Conservation (phyloP, 352 stramenopile species). For the Aphanomyces cochlioides region DNA sequence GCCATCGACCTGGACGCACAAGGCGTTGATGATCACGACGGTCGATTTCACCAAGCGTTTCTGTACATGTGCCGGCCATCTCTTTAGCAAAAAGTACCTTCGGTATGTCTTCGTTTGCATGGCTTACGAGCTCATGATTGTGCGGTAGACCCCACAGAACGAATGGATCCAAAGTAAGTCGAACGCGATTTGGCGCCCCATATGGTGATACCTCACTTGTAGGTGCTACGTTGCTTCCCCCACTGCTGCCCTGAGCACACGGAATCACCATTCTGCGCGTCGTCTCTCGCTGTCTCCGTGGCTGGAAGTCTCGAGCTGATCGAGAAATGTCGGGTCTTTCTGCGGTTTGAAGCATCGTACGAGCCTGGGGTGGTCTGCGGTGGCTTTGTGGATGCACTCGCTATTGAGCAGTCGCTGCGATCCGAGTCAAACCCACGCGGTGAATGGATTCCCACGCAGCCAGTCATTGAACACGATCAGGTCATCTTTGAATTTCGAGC, state of each 20-base stretch:
- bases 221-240: constrained; percentile 14
- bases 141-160: constrained; percentile 8
- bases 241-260: constrained; percentile 13
- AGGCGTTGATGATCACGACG: background rate
- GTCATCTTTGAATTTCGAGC: background rate
- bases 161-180: constrained; percentile 9
- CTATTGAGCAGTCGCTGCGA: background rate
- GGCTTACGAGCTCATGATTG: background rate
- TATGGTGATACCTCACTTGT: background rate
- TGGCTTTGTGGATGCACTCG: background rate
- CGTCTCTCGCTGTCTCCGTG: background rate
- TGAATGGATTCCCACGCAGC: background rate
- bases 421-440: background rate
- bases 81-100: constrained; percentile 17
- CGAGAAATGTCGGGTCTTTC: background rate
- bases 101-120: background rate
- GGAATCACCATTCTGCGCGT: constrained; percentile 12
- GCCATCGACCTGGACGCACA: background rate
- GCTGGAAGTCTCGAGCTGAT: background rate
- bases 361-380: background rate
- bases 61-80: background rate
- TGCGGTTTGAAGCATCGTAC: constrained; percentile 27
- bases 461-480: background rate
- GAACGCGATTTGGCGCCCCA: background rate
- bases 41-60: constrained; percentile 6